Base-by-base conservation (phyloP, 2,329 filamentous ascomycete species). In the Trichoderma sp. region DNA sequence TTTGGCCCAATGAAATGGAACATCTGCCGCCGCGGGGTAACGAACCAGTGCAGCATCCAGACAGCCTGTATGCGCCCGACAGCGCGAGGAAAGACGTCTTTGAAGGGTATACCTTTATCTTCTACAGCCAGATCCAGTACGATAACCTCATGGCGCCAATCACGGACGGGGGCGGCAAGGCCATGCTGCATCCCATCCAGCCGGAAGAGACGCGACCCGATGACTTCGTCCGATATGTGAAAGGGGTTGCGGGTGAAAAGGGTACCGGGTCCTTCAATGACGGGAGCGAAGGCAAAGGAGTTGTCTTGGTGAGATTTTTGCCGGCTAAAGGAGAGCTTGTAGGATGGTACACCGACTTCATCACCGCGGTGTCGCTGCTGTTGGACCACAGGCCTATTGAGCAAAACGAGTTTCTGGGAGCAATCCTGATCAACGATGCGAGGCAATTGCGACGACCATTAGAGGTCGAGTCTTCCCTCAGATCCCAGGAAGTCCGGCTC, bases 351-450 rank as follows among this genome's bases (percentile, higher is more conserved):
- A 81, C 84, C 17, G 79, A 87, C 2, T 88, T 96, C 69, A 84
- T 89, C 69, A 88, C 83, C 5, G 79, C 87, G 7, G 85, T 96
- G 17, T 90, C 93, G 2, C 75, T 89, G 21, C 82, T 86, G 52
- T 83, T 96, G 14, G 89, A 93, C 67, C 93, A 96, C 74, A 87
- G 92, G 4, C 88, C 93, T 2, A 89, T 97, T 61, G 88, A 94
- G 70, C 93, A 97, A 73, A 93, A 90, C 65, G 93, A 97, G 71
- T 96, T 99, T 68, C 82, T 99, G 2, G 92, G 97, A 75, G 91
- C 91, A 1, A 95, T 99, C 52, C 78, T 98, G 30, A 87, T 82
- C n/a, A 90, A 90, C 58, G 89, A 98, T 77, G 86, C 92, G 7
- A 86, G 84, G 66, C 83, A 85, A 50, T 80, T 98, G 21, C 88